phyloP scores from a whole-genome alignment of 345 rosid species.

The Kandelia obovata region DNA sequence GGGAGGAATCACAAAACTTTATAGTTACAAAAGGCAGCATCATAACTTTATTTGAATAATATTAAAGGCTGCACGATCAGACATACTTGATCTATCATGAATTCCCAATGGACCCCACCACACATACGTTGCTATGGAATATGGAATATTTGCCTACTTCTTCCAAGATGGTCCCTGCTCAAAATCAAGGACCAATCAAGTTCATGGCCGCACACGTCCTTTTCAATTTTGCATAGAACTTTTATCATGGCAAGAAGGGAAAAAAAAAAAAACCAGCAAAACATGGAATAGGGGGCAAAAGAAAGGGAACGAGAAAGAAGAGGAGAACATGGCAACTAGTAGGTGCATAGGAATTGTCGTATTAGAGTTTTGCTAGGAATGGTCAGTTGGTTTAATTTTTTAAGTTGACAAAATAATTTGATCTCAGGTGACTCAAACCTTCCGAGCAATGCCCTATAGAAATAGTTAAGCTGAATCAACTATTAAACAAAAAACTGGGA shows the following conservation, averaged over 20 bases:
- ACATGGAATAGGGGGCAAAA: neutral
- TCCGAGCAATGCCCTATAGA: too few relatives aligned
- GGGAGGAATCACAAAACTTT: constrained; percentile 1
- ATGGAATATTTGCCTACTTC: neutral
- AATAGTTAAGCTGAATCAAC: too few relatives aligned
- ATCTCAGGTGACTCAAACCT: too few relatives aligned
- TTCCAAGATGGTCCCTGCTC: constrained; percentile 3
- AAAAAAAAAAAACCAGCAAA: neutral
- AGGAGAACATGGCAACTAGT: too few relatives aligned
- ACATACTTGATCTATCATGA: neutral
- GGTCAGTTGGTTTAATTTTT: too few relatives aligned
- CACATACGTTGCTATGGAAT: neutral
- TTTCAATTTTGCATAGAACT: neutral
- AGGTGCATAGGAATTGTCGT: too few relatives aligned
- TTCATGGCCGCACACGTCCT: neutral
- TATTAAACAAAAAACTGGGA: too few relatives aligned
- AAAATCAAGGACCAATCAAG: neutral
- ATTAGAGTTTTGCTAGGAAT: too few relatives aligned
- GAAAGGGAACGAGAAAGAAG: too few relatives aligned
- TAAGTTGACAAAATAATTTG: too few relatives aligned
- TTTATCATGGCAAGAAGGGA: neutral
- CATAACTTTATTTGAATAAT: neutral
- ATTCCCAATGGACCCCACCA: constrained; percentile 1
- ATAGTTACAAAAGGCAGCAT: neutral
- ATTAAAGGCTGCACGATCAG: neutral